Evolutionary conservation across 2,329 filamentous ascomycete genomes (phyloP), one percentile per base, ranked within the genome.

Genomic region (Diaporthe ilicicola): DNA sequence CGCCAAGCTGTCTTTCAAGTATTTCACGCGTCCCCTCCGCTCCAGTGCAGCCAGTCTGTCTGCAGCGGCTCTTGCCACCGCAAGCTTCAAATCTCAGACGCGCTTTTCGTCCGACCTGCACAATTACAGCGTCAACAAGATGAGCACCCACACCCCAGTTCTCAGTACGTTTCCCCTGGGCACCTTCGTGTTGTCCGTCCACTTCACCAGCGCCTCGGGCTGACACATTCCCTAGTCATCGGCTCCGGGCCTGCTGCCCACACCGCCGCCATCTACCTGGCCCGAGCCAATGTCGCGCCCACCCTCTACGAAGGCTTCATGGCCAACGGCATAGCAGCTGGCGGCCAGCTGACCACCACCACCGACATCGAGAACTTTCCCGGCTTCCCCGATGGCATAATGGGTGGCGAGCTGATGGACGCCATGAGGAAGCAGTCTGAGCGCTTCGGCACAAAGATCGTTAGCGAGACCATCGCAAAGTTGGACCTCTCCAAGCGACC

Each of bases 321-420:
- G 82, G 96, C 96, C 77, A 96, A 98, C 80, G 96, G 95, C 79
- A 97, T 97, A 78, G 96, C 96, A 8, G 94, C 96, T 54, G 96
- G 96, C 76, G 96, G 96, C 70, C 96, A 99, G 87, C 88, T 99
- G 76, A 99, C 97, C 69, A 99, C 97, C 32, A 99, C 96, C 69
- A 98, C 97, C 78, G 97, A 99, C 76, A 91, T 99, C 72, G 96
- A 99, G 87, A 99, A 99, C 89, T 99, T 92, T 84, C 96, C 96
- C 32, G 96, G 96, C 59, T 99, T 98, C 85, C 93, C 93, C 78
- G 89, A 93, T 77, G 93, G 92, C 74, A 94, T 99, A 81, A 93
- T 94, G 83, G 96, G 96, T 75, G 84, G 89, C 70, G 92, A 94
- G 79, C 86, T 99, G 75, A 99, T 99, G 96, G 95, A 98, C 76